These are phyloP conservation scores for Populus euphratica DNA, from an alignment of 345 rosid species.

Conservation along the genomic window DNA sequence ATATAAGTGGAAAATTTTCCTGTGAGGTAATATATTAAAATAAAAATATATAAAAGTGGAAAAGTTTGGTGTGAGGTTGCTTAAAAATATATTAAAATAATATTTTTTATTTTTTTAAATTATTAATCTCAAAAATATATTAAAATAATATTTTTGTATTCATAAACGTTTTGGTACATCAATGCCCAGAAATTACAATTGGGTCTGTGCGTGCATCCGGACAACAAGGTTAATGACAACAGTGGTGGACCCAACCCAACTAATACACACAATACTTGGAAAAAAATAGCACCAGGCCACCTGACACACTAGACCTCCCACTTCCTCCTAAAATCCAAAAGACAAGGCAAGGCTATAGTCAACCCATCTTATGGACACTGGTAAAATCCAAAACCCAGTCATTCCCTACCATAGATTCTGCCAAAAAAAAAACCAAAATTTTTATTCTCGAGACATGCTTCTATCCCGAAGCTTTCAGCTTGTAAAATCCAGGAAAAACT, in stretches of 20 bases:
- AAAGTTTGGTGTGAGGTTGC: no score
- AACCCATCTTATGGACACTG: background rate
- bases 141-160: no score
- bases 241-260: background rate
- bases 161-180: conserved; percentile 5
- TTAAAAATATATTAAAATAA: no score
- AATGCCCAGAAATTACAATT: conserved; percentile 16
- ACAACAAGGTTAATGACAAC: background rate
- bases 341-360: background rate
- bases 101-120: no score
- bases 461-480: background rate
- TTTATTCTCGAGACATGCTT: conserved; percentile 5
- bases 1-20: no score
- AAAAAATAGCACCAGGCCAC: conserved; percentile 2
- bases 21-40: no score
- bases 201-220: conserved; percentile 5
- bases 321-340: background rate
- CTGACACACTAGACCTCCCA: background rate
- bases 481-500: background rate
- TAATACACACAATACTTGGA: conserved; percentile 2
- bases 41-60: no score
- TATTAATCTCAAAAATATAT: no score
- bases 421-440: conserved; percentile 1
- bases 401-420: background rate
- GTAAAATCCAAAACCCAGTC: background rate